Base-by-base conservation (phyloP, 306 rosid species). In the Elaeagnus macrophylla region DNA sequence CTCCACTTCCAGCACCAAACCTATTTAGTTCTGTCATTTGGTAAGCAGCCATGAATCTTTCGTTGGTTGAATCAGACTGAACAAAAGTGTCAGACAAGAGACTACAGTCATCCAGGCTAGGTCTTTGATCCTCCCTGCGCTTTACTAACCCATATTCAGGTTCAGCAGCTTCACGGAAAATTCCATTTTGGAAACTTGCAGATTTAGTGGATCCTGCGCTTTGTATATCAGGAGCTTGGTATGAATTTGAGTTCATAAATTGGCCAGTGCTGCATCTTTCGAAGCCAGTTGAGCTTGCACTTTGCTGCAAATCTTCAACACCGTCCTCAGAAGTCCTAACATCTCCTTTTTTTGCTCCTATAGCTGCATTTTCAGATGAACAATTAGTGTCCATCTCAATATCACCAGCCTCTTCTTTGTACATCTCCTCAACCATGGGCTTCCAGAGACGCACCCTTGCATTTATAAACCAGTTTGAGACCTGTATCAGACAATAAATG, bases 361-460 rank as follows among this genome's bases (percentile, higher is more conserved):
- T 81, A 55, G 63, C 72, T 12, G 75, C 77, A 58, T 71, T 79
- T 60, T 86, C 95, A 51, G 88, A 75, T 15, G 83, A 83, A 66
- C 83, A 82, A 60, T 65, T 82, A 41, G 91, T 73, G 66, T 83
- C 81, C 70, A 83, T 66, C 51, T 69, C 95, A 7, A 69, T 79
- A 59, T 72, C 82, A 35, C 81, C 81, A 54, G 32, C 60, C 74
- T 86, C 95, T 76, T 80, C 88, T 66, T 86, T 86, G 88, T 86
- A 78, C 88, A 86, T 86, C 61, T 83, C 91, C 75, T 86, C 95
- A 36, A 83, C 85, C 91, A 86, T 86, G 61, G 95, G 95, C 63
- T 86, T 86, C 95, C 95, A 86, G 18, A 86, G 85, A 54, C 91
- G 95, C 54, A 86, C 95, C 1, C 95, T 70, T 4, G 95, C 95